phyloP scores from a whole-genome alignment of 108 stramenopile species.

The Chaetoceros tenuissimus region DNA sequence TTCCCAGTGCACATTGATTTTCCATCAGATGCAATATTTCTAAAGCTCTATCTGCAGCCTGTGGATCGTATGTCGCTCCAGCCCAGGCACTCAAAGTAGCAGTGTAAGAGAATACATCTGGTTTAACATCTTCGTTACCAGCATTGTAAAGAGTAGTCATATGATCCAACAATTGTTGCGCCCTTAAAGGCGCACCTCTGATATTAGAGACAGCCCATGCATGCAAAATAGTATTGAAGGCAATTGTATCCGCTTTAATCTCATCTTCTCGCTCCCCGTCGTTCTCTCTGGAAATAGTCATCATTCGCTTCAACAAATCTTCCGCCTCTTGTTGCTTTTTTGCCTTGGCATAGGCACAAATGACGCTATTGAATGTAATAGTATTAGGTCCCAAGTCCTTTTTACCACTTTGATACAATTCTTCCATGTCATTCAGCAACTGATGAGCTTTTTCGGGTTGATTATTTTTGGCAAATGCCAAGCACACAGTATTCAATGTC shows the following conservation, averaged over 20 bases:
- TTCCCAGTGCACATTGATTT: slow-evolving; percentile 7
- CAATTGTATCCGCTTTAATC: slow-evolving; percentile 31
- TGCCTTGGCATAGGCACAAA: slow-evolving; percentile 24
- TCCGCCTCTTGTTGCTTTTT: slow-evolving; percentile 13
- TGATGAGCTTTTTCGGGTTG: slow-evolving; percentile 7
- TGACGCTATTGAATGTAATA: slow-evolving; percentile 37
- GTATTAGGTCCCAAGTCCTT: slow-evolving; percentile 6
- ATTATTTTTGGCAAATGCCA: slow-evolving; percentile 2
- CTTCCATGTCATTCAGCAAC: slow-evolving; percentile 15
- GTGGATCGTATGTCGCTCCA: neutral
- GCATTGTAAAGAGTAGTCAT: slow-evolving; percentile 81
- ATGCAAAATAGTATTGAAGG: slow-evolving; percentile 69
- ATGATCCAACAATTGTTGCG: slow-evolving; percentile 80
- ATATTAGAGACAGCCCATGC: slow-evolving; percentile 77
- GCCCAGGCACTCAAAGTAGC: slow-evolving; percentile 44
- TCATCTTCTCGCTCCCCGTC: neutral
- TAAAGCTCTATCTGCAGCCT: slow-evolving; percentile 16
- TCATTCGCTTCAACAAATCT: slow-evolving; percentile 7
- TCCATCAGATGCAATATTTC: slow-evolving; percentile 15
- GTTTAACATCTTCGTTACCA: slow-evolving; percentile 72
- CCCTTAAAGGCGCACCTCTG: slow-evolving; percentile 66
- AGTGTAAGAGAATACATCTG: slow-evolving; percentile 82
- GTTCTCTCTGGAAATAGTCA: neutral
- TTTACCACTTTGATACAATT: slow-evolving; percentile 27
- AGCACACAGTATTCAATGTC: neutral